These are phyloP conservation scores for Boletus hoseneyae DNA, from an alignment of 1,284 basidiomycete genomes.

Conservation along the genomic window DNA sequence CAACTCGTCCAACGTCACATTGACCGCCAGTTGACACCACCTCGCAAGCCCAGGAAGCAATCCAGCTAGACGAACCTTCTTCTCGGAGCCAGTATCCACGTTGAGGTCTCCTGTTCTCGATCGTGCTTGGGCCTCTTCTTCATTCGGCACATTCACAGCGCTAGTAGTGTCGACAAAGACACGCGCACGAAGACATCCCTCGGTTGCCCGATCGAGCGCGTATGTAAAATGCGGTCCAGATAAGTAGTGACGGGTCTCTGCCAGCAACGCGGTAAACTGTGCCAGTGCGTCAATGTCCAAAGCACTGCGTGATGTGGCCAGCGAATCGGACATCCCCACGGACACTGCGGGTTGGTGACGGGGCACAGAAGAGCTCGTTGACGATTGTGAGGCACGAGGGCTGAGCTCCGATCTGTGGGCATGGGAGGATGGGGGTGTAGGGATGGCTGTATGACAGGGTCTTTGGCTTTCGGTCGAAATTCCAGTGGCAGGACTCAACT, in stretches of 20 bases:
- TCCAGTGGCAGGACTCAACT: conserved; percentile 11
- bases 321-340: conserved; percentile 5
- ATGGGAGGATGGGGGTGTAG: conserved; percentile 25
- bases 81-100: background rate
- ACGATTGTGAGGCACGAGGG: conserved; percentile 17
- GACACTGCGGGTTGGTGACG: background rate
- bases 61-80: conserved; percentile 57
- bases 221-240: conserved; percentile 66
- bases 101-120: conserved; percentile 22
- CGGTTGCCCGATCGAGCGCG: conserved; percentile 68
- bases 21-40: conserved; percentile 76
- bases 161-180: conserved; percentile 44
- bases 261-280: conserved; percentile 59
- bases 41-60: conserved; percentile 74
- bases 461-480: conserved; percentile 20
- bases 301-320: conserved; percentile 25
- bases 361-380: conserved; percentile 1
- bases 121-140: conserved; percentile 2
- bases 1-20: conserved; percentile 76
- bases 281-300: conserved; percentile 42
- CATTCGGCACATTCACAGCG: conserved; percentile 22
- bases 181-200: conserved; percentile 47
- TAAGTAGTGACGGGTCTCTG: conserved; percentile 66
- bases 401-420: conserved; percentile 14
- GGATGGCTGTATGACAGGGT: conserved; percentile 11